A percentile compares a stretch with the other conserved stretches of the same genome.
These are phyloP conservation scores for Yarrowia hollandica DNA, from an alignment of 805 yeast genomes.

Conservation along the genomic window DNA sequence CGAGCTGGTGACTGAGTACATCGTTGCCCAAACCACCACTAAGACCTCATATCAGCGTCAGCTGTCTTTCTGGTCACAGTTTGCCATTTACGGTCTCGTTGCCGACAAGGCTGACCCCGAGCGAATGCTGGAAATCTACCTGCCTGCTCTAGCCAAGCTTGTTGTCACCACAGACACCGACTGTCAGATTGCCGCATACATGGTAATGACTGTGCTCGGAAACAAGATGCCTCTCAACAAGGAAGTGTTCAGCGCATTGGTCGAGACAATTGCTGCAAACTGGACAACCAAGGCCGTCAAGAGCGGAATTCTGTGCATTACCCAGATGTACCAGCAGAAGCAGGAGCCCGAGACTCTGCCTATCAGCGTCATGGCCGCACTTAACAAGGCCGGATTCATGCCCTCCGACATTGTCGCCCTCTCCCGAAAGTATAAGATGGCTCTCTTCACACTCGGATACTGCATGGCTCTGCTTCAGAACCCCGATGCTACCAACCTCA, in stretches of 20 bases:
- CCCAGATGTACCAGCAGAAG: conserved; percentile 39
- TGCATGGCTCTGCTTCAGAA: conserved; percentile 18
- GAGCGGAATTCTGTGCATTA: conserved; percentile 41
- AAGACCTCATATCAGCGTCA: conserved; percentile 64
- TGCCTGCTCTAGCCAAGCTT: conserved; percentile 42
- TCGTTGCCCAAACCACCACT: conserved; percentile 52
- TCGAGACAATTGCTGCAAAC: conserved; percentile 55
- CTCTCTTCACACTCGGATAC: conserved; percentile 38
- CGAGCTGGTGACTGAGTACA: conserved; percentile 61
- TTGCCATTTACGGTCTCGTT: conserved; percentile 60
- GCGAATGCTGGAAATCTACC: conserved; percentile 41
- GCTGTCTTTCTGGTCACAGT: conserved; percentile 75
- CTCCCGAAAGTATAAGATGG: conserved; percentile 40
- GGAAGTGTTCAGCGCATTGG: conserved; percentile 59
- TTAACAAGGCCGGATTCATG: conserved; percentile 35
- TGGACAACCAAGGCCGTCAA: conserved; percentile 42
- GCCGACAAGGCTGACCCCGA: conserved; percentile 37
- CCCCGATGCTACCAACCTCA: conserved; percentile 17
- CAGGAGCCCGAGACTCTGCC: conserved; percentile 31
- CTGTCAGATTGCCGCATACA: conserved; percentile 79
- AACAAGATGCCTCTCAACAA: conserved; percentile 64
- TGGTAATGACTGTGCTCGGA: conserved; percentile 73
- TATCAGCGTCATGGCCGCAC: conserved; percentile 28
- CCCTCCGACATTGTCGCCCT: conserved; percentile 35
- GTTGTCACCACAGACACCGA: conserved; percentile 46